Conservation (phyloP, 2,329 filamentous ascomycete species). For the Talaromyces atroroseus region DNA sequence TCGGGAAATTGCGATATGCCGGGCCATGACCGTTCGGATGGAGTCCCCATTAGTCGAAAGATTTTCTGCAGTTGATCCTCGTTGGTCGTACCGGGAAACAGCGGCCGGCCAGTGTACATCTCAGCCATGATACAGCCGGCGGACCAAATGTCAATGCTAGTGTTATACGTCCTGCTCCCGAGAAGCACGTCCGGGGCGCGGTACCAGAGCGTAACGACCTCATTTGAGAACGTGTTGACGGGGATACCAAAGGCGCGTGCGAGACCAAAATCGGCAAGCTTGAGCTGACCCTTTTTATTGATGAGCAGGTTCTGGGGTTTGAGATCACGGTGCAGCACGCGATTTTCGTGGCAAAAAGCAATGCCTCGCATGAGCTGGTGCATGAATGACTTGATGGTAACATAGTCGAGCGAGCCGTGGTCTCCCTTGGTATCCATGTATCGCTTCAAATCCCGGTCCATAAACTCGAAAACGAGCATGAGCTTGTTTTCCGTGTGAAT, state of each 20-base stretch:
- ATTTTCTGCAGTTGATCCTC: conserved; percentile 97
- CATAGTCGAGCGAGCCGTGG: conserved; percentile 78
- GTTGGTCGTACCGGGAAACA: conserved; percentile 97
- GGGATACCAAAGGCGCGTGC: conserved; percentile 94
- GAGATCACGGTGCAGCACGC: conserved; percentile 88
- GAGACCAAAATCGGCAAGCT: conserved; percentile 90
- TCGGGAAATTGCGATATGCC: conserved; percentile 94
- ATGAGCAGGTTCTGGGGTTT: conserved; percentile 97
- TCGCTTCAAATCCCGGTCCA: conserved; percentile 97
- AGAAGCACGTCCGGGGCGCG: conserved; percentile 92
- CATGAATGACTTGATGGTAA: conserved; percentile 98
- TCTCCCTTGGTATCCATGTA: conserved; percentile 96
- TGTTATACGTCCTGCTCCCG: conserved; percentile 93
- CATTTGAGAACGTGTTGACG: conserved; percentile 96
- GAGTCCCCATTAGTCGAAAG: conserved; percentile 97
- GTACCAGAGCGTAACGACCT: conserved; percentile 97
- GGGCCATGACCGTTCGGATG: conserved; percentile 91
- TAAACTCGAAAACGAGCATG: conserved; percentile 98
- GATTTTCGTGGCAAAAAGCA: conserved; percentile 95
- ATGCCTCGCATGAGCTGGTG: conserved; percentile 93
- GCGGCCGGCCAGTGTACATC: conserved; percentile 92
- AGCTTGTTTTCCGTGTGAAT: conserved; percentile 99
- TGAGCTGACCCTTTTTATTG: conserved; percentile 82
- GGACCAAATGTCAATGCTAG: conserved; percentile 99
- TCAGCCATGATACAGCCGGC: conserved; percentile 99